Conservation (phyloP, 73 alveolate genomes). For the Paramecium caudatum region DNA sequence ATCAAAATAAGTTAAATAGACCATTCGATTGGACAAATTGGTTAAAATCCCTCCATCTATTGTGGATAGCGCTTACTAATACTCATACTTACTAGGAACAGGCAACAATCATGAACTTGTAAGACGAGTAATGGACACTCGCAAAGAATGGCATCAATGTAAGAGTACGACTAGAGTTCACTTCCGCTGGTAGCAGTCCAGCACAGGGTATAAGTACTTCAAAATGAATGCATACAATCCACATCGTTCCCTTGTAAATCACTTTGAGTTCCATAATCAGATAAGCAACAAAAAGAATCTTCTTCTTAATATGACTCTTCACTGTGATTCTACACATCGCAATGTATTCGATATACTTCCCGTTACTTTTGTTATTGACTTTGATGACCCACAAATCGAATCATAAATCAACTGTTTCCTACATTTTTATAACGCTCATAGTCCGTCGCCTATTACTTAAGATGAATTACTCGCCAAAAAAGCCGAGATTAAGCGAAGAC, state of each 20-base stretch:
- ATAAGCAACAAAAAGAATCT: conserved; percentile 91
- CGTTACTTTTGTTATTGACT: conserved; percentile 68
- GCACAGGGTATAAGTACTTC: conserved; percentile 56
- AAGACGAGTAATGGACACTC: background rate
- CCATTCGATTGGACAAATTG: too few species aligned
- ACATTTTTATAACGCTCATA: conserved; percentile 50
- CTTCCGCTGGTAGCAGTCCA: conserved; percentile 20
- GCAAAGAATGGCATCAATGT: conserved; percentile 34
- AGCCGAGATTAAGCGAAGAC: background rate
- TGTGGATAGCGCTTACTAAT: background rate
- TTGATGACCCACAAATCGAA: conserved; percentile 50
- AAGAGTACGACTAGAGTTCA: background rate
- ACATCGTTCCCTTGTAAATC: conserved; percentile 85
- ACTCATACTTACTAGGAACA: background rate
- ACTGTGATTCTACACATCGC: background rate
- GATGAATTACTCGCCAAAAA: conserved; percentile 1
- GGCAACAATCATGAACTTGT: conserved; percentile 42
- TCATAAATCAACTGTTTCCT: conserved; percentile 38
- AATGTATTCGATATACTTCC: conserved; percentile 70
- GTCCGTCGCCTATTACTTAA: background rate
- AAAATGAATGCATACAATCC: conserved; percentile 42
- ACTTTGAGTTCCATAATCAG: conserved; percentile 94
- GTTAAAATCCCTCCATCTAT: background rate
- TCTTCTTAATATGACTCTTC: conserved; percentile 81
- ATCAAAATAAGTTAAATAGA: too few species aligned